phyloP scores from a whole-genome alignment of 2,329 filamentous ascomycete genomes.

The Hypoxylon sp. region DNA sequence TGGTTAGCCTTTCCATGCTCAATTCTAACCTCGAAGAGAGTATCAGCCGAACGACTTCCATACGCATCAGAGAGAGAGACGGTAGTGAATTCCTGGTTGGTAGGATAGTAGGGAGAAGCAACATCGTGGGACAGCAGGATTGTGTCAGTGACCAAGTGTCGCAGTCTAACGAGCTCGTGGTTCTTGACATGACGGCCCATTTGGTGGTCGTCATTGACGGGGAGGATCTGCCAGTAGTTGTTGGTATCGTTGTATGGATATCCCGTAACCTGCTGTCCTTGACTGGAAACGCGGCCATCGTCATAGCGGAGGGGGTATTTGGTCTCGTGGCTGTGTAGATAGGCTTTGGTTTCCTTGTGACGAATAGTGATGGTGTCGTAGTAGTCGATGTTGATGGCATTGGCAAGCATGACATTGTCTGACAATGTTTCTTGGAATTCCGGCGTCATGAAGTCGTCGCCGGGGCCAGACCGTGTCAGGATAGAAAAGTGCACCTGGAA shows the following conservation, averaged over 20 bases:
- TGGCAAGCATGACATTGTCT: conserved; percentile 91
- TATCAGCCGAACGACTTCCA: conserved; percentile 82
- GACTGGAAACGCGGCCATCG: conserved; percentile 94
- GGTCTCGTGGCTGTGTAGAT: conserved; percentile 91
- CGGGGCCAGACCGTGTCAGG: conserved; percentile 85
- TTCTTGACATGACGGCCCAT: conserved; percentile 75
- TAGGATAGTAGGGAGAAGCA: conserved; percentile 93
- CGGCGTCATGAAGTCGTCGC: conserved; percentile 98
- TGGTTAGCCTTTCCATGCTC: conserved; percentile 83
- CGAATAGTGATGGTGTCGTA: conserved; percentile 86
- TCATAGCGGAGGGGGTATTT: conserved; percentile 94
- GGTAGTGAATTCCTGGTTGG: conserved; percentile 98
- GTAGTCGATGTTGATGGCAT: conserved; percentile 86
- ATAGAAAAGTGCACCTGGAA: conserved; percentile 99
- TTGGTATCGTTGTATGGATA: conserved; percentile 99
- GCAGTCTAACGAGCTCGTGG: conserved; percentile 84
- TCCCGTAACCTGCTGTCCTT: conserved; percentile 96
- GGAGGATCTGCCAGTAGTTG: conserved; percentile 96
- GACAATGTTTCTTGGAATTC: conserved; percentile 97
- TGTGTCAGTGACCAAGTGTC: conserved; percentile 85
- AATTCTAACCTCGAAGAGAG: conserved; percentile 89
- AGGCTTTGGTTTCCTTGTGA: conserved; percentile 98
- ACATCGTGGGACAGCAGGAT: conserved; percentile 94
- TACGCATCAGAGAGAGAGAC: conserved; percentile 75
- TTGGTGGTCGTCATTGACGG: conserved; percentile 66